Evolutionary conservation across 371 early-diverging fungal genomes (phyloP).

Genomic region (Gilbertella persicaria): DNA sequence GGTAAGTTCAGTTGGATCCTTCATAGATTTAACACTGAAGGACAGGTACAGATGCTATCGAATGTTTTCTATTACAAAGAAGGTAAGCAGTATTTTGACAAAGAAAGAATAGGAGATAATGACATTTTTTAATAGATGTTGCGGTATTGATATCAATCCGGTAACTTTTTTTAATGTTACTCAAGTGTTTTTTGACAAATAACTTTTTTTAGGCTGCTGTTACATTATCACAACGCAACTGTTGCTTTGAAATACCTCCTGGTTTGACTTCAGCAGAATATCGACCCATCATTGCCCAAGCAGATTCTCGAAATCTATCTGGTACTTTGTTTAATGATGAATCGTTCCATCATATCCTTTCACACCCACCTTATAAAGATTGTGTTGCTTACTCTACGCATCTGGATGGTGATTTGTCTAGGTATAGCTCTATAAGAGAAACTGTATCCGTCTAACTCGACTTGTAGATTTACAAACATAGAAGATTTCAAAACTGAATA

Average conservation of each 20-base stretch:
- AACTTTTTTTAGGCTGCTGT: constrained; percentile 81
- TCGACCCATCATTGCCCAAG: constrained; percentile 82
- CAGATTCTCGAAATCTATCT: constrained; percentile 67
- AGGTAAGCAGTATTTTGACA: constrained; percentile 41
- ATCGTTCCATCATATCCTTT: constrained; percentile 83
- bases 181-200: neutral
- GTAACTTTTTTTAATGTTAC: constrained; percentile 33
- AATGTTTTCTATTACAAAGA: constrained; percentile 79
- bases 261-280: constrained; percentile 72
- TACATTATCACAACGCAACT: constrained; percentile 81
- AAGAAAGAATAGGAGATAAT: neutral
- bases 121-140: constrained; percentile 50
- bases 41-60: constrained; percentile 91
- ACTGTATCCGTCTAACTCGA: neutral
- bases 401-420: constrained; percentile 81
- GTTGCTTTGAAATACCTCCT: constrained; percentile 79
- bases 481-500: constrained; percentile 81
- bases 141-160: constrained; percentile 91
- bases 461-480: constrained; percentile 67
- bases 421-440: constrained; percentile 20
- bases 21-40: too few species aligned
- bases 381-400: constrained; percentile 79
- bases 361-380: constrained; percentile 95
- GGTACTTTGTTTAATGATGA: constrained; percentile 65
- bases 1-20: too few species aligned